Evolutionary conservation across 108 stramenopile genomes (phyloP), one percentile per base, ranked within the genome.

Genomic region (Cyclotella sp.): DNA sequence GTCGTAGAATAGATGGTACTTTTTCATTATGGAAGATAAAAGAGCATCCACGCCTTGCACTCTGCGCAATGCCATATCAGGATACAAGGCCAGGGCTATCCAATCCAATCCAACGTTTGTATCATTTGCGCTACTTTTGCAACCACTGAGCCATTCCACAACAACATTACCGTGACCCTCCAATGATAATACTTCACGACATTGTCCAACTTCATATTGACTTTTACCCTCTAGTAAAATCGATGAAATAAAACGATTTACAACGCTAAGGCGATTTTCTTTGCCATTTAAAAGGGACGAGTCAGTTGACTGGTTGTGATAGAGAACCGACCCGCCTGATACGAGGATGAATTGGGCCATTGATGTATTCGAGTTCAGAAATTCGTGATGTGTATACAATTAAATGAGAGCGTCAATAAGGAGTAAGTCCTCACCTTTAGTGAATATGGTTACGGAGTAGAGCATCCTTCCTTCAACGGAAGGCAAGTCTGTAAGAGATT

Each of bases 361-460:
- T 21, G 45, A 34, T 29, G 27, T 49, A 12, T 19, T 62, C 5
- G 34, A 40, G 15, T 40, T 0, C 9, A 55, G 54, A 55, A 13
- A 60, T 6, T 19, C 4, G 19, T 11, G 28, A 7, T 24, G 18
- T 8, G 59, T 29, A 8, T 4, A 29, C 30, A 29, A 8, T 29
- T 13, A 8, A 28, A 8, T 16, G 8, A 10, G 28, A 44, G 27
- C 18, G 47, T 44, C 15, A 0, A 55, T 30, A 14, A 6, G 34
- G 46, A 8, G 34, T 34, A 0, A 0, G 28, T 39, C 2, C 70
- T 88, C 84, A 57, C 91, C 93, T 72, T 89, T 89, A 69, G 84
- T 77, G 69, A 94, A 87, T 40, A 94, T 89, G 22, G 89, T 87
- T 63, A 94, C 65, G 16, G 88, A 86, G 52, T 91, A 87, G 24